Conservation (phyloP, 345 rosid genomes). For the Linum trigynum region DNA sequence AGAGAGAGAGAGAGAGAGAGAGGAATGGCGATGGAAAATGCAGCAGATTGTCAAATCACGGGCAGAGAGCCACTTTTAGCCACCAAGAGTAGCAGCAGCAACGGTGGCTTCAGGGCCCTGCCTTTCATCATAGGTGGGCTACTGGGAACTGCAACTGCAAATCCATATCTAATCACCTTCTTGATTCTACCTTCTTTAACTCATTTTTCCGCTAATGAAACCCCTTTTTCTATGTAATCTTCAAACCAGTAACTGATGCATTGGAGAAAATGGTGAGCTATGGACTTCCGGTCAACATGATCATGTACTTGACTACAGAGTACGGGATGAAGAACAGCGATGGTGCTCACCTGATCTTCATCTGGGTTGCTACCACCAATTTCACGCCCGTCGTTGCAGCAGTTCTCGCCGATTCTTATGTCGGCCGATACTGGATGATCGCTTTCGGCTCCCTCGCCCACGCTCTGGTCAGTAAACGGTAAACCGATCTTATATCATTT, state of each 20-base stretch:
- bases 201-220: background rate
- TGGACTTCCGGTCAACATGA: conserved; percentile 53
- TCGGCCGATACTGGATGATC: conserved; percentile 48
- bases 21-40: background rate
- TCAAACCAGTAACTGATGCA: conserved; percentile 39
- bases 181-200: background rate
- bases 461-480: conserved; percentile 30
- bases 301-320: conserved; percentile 41
- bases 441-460: conserved; percentile 36
- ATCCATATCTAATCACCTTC: background rate
- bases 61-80: conserved; percentile 24
- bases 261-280: conserved; percentile 46
- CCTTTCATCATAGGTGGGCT: conserved; percentile 53
- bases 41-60: background rate
- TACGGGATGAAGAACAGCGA: conserved; percentile 36
- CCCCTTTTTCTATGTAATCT: background rate
- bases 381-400: conserved; percentile 51
- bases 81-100: background rate
- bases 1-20: background rate
- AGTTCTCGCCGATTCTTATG: conserved; percentile 53
- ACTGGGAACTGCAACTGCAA: background rate
- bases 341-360: conserved; percentile 37
- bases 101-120: conserved; percentile 39
- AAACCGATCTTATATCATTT: too few relatives aligned
- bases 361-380: conserved; percentile 50